Evolutionary conservation across 306 rosid genomes (phyloP), one percentile per base, ranked within the genome.

Genomic region (Datisca glomerata): DNA sequence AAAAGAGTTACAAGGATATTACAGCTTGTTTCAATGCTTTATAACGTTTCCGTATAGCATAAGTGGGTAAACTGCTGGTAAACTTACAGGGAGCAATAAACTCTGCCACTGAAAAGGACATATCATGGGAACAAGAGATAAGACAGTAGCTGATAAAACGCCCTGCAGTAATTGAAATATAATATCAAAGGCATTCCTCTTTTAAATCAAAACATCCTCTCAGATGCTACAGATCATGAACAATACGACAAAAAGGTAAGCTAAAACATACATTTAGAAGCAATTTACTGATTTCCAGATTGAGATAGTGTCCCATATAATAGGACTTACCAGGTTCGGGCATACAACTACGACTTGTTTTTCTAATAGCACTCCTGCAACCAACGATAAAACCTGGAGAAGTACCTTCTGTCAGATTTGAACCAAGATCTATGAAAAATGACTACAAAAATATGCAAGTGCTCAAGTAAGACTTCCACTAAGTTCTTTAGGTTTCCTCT

Each of bases 51-150:
- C n/a, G n/a, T n/a, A n/a, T n/a, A n/a, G n/a, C n/a, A n/a, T n/a
- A n/a, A n/a, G n/a, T n/a, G n/a, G n/a, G n/a, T n/a, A n/a, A n/a
- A n/a, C n/a, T n/a, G n/a, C n/a, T n/a, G n/a, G n/a, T n/a, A 11
- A 59, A 74, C 97, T 77, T 65, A 89, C 94, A 29, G 94, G 97
- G 55, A 89, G 97, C 58, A 89, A 64, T 49, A 79, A 76, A 65
- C 97, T 76, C 69, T 89, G 97, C 97, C 94, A 89, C 42, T 89
- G 93, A 65, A 83, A 89, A 32, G 97, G 97, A 56, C 86, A 77
- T 71, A 89, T 83, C 81, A 83, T 57, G 49, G 97, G 86, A 65
- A 89, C 46, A 52, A 89, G 51, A 50, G 82, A 79, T 33, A 80
- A 68, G 54, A 89, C 93, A 35, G 60, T 37, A 55, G 94, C 80